Evolutionary conservation across 2,329 filamentous ascomycete species (phyloP), one percentile per base, ranked within the genome.

Genomic region (Dactylellina cionopaga): DNA sequence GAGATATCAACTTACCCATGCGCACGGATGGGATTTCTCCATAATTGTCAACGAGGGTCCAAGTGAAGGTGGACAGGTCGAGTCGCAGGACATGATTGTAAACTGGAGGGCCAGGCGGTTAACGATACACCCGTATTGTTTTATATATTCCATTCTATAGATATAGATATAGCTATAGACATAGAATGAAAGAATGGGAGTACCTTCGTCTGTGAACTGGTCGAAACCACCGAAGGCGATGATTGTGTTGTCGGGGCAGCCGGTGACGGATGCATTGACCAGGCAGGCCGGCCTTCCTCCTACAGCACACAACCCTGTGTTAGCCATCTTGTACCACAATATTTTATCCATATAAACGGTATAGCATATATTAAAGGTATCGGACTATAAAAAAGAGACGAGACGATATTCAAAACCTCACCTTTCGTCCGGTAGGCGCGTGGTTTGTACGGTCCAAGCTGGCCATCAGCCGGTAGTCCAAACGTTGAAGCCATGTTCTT

Each of bases 161-260:
- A n/a, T n/a, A n/a, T n/a, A 15, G 54, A 66, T 10, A 60, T 60
- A 52, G 52, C 29, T 9, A 55, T 24, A 69, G 39, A 39, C 59
- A 31, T 9, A 56, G 17, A 44, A 54, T 22, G 19, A 13, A 52
- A 31, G 37, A 29, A 19, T 46, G 37, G 33, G 58, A 77, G 22
- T 74, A 86, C 85, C 91, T 83, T 99, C 95, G 80, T 99, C 95
- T 0, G 95, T 99, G 79, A 96, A 98, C 81, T 98, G 94, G 79
- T 99, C 95, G 79, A 99, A 99, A 15, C 95, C 95, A 43, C 95
- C 95, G 83, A 99, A 99, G 9, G 94, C 95, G 81, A 96, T 98
- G 77, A 99, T 98, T 81, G 95, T 89, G 80, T 98, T 95, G 82
- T 96, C 95, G 70, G 93, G 93, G 78, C 95, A 96, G 80, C 96